phyloP scores from a whole-genome alignment of 768 basidiomycete species.

The Russula compacta region DNA sequence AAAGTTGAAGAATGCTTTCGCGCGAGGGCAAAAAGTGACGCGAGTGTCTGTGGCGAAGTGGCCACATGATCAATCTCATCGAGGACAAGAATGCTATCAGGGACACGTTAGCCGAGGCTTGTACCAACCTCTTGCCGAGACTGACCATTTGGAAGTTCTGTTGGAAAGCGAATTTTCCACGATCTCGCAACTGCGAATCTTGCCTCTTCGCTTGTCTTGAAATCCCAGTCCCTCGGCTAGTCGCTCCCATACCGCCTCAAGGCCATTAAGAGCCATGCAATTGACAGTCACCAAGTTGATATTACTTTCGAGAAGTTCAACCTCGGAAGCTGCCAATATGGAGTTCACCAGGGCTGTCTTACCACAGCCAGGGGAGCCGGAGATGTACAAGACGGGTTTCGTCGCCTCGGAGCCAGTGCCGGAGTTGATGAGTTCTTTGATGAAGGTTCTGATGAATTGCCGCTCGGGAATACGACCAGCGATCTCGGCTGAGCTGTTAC shows the following conservation, averaged over 20 bases:
- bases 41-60: conserved; percentile 46
- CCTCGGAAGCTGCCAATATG: conserved; percentile 36
- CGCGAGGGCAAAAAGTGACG: conserved; percentile 61
- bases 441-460: conserved; percentile 46
- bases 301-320: conserved; percentile 31
- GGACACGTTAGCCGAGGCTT: conserved; percentile 17
- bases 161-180: conserved; percentile 38
- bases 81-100: conserved; percentile 58
- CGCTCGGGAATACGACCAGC: conserved; percentile 65
- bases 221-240: conserved; percentile 47
- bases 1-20: conserved; percentile 42
- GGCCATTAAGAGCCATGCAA: conserved; percentile 65
- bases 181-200: conserved; percentile 29
- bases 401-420: conserved; percentile 19
- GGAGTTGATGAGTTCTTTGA: conserved; percentile 42
- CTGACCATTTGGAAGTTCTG: conserved; percentile 47
- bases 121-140: conserved; percentile 3
- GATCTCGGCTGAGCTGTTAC: conserved; percentile 46
- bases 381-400: conserved; percentile 66
- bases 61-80: conserved; percentile 85
- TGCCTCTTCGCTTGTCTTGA: conserved; percentile 34
- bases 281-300: conserved; percentile 54
- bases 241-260: conserved; percentile 65
- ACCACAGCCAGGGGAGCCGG: conserved; percentile 87
- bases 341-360: conserved; percentile 81